Evolutionary conservation across 495 filamentous ascomycete species (phyloP), one percentile per base, ranked within the genome.

Genomic region (Tuber brumale): DNA sequence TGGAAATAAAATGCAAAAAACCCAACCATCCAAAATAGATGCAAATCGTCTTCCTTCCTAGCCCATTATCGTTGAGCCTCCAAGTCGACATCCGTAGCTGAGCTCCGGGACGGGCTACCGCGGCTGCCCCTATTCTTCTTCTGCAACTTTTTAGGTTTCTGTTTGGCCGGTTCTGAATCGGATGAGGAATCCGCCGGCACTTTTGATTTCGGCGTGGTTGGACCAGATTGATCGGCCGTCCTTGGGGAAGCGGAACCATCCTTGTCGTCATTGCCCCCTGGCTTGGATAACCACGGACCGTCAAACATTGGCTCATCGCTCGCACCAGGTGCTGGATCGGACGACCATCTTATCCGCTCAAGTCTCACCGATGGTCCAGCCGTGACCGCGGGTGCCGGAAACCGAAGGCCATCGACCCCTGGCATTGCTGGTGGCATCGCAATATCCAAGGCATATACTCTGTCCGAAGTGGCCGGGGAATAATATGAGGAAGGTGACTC

Each of bases 391-490:
- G 73, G 76, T 45, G 74, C 42, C 21, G 73, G 77, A 46, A 79
- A 81, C 45, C 78, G 79, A 71, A 74, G 76, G 9, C 73, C 77
- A 31, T 72, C 73, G 45, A 72, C 70, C 41, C 48, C 70, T 35
- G 73, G 35, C 18, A 31, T 31, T 21, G 72, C 44, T 16, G 44
- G 75, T 37, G 78, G 79, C 19, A 78, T 73, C 21, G 78, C 75
- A 72, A 81, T 81, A 70, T 81, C 80, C 23, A 81, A 72, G 2
- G 80, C 79, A 70, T 81, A 81, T 66, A 81, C 51, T 31, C 72
- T 73, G 27, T 81, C 61, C 45, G 76, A 69, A 18, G 74, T 44
- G 61, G 46, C 37, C 35, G 71, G 69, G 16, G 72, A 74, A 70
- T 80, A 70, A 66, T 76, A 79, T 3, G 43, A 35, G 44, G 61